Evolutionary conservation across 176 grass and related monocot genomes (phyloP), one percentile per base, ranked within the genome.

Genomic region (Oryza meridionalis): DNA sequence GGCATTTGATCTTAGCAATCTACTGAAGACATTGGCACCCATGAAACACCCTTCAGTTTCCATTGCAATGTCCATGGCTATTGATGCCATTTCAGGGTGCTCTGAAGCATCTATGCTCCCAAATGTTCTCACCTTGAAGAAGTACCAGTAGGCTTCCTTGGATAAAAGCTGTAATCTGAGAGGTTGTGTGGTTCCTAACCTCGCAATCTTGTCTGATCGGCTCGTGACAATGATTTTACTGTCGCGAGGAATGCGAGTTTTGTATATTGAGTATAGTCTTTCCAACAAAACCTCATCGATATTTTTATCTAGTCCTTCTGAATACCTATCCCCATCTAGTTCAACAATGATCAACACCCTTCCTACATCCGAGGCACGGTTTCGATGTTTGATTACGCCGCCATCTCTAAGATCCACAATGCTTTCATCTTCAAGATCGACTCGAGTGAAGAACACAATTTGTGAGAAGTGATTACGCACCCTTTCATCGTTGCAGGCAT

Each of bases 221-320:
- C 13, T 64, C 5, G 44, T 77, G 40, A 88, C 12, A 33, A 88
- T 88, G 22, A 83, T 37, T 25, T 81, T 82, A 31, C 78, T 87
- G 24, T 13, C 77, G 13, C 7, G 22, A 33, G 63, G 33, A 19
- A 45, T 50, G 43, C 69, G 17, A 10, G 6, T 76, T 11, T 31
- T 14, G 13, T 64, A 85, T 16, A 2, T 9, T 7, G 22, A n/a
- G 9, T 22, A 21, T 7, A 87, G 5, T 11, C 19, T 49, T 59
- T n/a, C 16, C 59, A 69, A 87, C 22, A 40, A 37, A 2, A 0
- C 6, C 26, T 29, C 27, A 42, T 65, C 11, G 9, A 83, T 21
- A 32, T 47, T 16, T 2, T 78, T 55, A 0, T 59, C 50, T 53
- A 55, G 51, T 76, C 50, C 53, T 61, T 38, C 6, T 38, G 35